These are phyloP conservation scores for Suillus discolor DNA, from an alignment of 768 basidiomycete species.

Conservation along the genomic window DNA sequence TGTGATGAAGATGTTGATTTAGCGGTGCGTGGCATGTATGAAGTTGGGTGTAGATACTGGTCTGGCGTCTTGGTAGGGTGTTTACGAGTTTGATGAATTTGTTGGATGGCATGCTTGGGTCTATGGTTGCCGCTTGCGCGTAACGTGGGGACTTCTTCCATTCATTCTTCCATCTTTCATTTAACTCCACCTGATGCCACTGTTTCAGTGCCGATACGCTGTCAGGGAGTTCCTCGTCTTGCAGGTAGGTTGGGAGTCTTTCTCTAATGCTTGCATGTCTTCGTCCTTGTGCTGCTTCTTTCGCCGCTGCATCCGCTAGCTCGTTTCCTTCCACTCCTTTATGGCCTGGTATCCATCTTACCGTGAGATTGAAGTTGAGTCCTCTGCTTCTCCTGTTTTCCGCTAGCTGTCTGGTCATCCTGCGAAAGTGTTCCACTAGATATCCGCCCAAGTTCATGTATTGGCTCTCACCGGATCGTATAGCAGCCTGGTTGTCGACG, in stretches of 20 bases:
- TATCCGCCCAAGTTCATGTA: conserved; percentile 4
- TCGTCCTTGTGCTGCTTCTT: conserved; percentile 14
- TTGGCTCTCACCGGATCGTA: neutral
- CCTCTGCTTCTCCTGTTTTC: neutral
- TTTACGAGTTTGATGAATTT: conserved; percentile 7
- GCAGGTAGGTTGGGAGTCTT: neutral
- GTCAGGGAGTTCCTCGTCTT: neutral
- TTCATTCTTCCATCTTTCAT: neutral
- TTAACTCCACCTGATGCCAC: neutral
- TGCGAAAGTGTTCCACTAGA: conserved; percentile 11
- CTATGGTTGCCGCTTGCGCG: neutral
- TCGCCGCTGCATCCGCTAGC: conserved; percentile 24
- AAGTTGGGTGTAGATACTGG: conserved; percentile 33
- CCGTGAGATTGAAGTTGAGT: neutral
- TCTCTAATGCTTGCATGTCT: neutral
- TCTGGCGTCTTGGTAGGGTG: conserved; percentile 14
- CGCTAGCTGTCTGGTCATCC: neutral
- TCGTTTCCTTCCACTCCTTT: conserved; percentile 20
- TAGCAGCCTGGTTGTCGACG: conserved; percentile 19
- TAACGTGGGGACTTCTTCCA: neutral
- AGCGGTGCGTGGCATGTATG: conserved; percentile 33
- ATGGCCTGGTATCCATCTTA: conserved; percentile 23
- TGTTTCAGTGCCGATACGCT: conserved; percentile 1
- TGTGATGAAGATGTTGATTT: conserved; percentile 31
- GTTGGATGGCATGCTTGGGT: neutral